Base-by-base conservation (phyloP, 495 filamentous ascomycete genomes). In the Neurospora cerealis region DNA sequence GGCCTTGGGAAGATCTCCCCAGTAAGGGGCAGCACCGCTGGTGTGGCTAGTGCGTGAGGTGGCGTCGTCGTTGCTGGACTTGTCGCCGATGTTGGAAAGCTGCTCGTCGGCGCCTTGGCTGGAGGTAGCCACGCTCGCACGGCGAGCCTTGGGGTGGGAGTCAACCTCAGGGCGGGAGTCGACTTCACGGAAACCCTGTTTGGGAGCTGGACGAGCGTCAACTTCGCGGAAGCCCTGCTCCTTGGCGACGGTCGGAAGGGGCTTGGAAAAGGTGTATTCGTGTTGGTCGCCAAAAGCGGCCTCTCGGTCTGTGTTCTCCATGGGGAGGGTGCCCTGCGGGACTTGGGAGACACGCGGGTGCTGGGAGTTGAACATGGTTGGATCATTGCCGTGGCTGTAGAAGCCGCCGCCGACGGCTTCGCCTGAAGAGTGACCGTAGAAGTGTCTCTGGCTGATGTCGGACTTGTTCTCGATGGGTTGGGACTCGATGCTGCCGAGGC, bases 1-100 rank as follows among this genome's bases (percentile, higher is more conserved):
- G 4, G 80, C 79, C 69, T 79, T 78, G 70, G 83, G 81, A 36
- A 83, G 76, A 39, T 77, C 73, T 36, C 83, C 83, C 83, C 83
- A 84, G 73, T 85, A 84, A 0, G 82, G 80, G 10, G 77, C 32
- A 1, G 60, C 21, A 5, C n/a, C 69, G 34, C 62, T 34, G 28
- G 28, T 19, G 54, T 66, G 8, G 54, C 28, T n/a, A 1, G 32
- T 5, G 38, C 46, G 48, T 0, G 42, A 19, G 9, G 74, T 39
- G 40, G 19, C 1, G 17, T 40, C 66, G 71, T 34, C 34, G 9
- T 60, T 70, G 13, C 66, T 39, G 15, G 54, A 66, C 60, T 40
- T 48, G 34, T 5, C 44, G n/a, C 66, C 17, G 0, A 8, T 6
- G 8, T 15, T 46, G 10, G 32, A 28, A 4, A 24, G 36, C 32